Conservation (phyloP, 768 basidiomycete species). For the Agrocybe pediades region DNA sequence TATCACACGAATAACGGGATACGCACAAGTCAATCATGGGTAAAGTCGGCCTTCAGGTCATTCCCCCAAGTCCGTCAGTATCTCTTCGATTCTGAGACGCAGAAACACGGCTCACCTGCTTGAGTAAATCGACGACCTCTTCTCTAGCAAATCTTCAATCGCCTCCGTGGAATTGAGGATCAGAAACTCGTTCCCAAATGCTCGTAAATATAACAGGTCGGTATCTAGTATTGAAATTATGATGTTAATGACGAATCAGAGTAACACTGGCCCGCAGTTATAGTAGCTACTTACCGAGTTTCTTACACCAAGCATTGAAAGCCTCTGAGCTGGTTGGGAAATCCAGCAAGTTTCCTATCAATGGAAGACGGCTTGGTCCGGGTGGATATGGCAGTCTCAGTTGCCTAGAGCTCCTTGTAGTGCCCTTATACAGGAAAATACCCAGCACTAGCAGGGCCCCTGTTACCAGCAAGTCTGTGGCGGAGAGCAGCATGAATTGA, state of each 20-base stretch:
- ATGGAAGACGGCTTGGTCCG: neutral
- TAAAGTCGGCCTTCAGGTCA: constrained; percentile 22
- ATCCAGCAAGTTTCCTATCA: neutral
- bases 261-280: too few relatives aligned
- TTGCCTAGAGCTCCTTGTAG: neutral
- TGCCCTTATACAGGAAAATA: too few relatives aligned
- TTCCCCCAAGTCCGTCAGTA: neutral
- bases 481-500: too few relatives aligned
- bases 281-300: neutral
- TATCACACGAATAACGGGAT: neutral
- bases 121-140: constrained; percentile 41
- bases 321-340: neutral
- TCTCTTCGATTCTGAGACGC: neutral
- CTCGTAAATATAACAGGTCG: constrained; percentile 31
- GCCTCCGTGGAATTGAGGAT: constrained; percentile 35
- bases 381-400: neutral
- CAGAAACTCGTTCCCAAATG: constrained; percentile 32
- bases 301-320: neutral
- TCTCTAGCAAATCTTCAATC: constrained; percentile 42
- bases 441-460: too few relatives aligned
- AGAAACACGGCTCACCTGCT: constrained; percentile 26
- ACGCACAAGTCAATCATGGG: constrained; percentile 23
- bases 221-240: constrained; percentile 6
- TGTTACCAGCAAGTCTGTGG: too few relatives aligned
- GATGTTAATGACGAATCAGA: neutral